Base-by-base conservation (phyloP, 495 filamentous ascomycete genomes). In the Hyphodiscus hymeniophilus region DNA sequence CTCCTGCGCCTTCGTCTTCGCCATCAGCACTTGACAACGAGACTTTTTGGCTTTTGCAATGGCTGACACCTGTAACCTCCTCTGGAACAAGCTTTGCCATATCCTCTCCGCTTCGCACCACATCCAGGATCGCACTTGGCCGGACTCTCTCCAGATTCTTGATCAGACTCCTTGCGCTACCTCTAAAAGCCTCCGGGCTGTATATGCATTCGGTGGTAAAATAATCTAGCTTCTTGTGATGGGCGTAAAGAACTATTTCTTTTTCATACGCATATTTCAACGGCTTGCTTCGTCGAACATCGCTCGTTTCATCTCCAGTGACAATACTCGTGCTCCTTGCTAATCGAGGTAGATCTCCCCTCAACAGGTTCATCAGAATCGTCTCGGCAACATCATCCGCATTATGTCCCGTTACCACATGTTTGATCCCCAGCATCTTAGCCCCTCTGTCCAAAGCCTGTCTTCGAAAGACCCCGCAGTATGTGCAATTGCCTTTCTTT, bases 191-290 rank as follows among this genome's bases (percentile, higher is more conserved):
- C 68, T 98, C 92, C 0, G 92, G 92, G 41, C 88, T 94, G 67
- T 98, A 98, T 45, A 97, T 89, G 69, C 92, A 98, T 68, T 98
- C 92, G 0, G 92, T 98, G 52, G 80, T 91, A 67, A 98, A 98
- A 66, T 98, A 98, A 63, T 97, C 92, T 48, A 98, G 73, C 60
- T 88, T 85, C 60, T 90, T 91, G 67, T 98, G 89, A 55, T 95
- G 86, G 15, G 92, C 92, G 62, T 98, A 98, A 11, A 97, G 72
- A 7, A 98, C 92, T 48, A 98, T 98, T 58, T 98, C 92, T 69
- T 98, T 98, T 63, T 98, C 94, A 59, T 96, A 98, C 0, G 91
- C 89, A 61, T 96, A 98, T 66, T 97, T 98, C 23, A 98, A 71
- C 31, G 92, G 92, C 67, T 98, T 98, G 61, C 85, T 91, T 48